Percentiles rank a stretch among this genome's conserved stretches.
phyloP scores from a whole-genome alignment of 176 grass and related monocot genomes.

The Luzula sylvatica region DNA sequence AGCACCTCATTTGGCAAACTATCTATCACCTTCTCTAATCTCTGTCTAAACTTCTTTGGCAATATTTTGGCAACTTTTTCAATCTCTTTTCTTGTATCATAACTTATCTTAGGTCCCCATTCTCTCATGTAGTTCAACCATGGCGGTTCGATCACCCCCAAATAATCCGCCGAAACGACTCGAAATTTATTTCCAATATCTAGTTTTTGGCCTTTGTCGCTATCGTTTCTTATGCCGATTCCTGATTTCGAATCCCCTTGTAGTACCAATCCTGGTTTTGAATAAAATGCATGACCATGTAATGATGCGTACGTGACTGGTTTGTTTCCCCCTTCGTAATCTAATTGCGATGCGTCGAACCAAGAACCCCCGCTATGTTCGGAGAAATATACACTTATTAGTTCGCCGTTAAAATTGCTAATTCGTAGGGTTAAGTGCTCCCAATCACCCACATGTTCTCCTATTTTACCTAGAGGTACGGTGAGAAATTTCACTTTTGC shows the following conservation, averaged over 20 bases:
- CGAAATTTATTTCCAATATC: constrained; percentile 39
- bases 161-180: constrained; percentile 62
- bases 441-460: constrained; percentile 89
- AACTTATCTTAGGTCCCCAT: constrained; percentile 79
- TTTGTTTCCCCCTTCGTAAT: constrained; percentile 33
- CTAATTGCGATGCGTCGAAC: constrained; percentile 58
- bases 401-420: constrained; percentile 70
- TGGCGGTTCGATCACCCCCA: constrained; percentile 32
- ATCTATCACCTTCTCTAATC: constrained; percentile 31
- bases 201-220: constrained; percentile 40
- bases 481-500: constrained; percentile 45
- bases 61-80: constrained; percentile 41
- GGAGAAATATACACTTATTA: constrained; percentile 47
- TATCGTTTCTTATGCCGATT: constrained; percentile 80
- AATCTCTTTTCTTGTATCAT: constrained; percentile 55
- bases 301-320: constrained; percentile 52
- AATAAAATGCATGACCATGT: constrained; percentile 69
- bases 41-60: constrained; percentile 27
- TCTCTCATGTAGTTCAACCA: constrained; percentile 63
- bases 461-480: constrained; percentile 52
- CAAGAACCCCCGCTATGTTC: constrained; percentile 56
- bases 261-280: constrained; percentile 40
- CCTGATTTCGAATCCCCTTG: constrained; percentile 50
- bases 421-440: constrained; percentile 81
- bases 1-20: constrained; percentile 36